Conservation (phyloP, 2,329 filamentous ascomycete genomes). For the Bipolaris oryzae region DNA sequence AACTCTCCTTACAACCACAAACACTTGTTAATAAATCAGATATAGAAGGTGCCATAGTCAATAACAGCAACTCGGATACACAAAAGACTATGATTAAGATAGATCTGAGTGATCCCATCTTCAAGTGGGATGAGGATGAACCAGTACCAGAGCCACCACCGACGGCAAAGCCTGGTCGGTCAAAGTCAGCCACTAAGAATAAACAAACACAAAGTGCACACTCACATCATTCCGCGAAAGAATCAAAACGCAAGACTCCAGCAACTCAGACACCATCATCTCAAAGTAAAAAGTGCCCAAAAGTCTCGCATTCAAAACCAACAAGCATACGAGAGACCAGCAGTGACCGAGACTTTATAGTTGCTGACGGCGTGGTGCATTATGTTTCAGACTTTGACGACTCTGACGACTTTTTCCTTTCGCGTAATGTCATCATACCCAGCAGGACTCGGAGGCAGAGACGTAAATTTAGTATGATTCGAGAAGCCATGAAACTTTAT, state of each 20-base stretch:
- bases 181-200: background rate
- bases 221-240: background rate
- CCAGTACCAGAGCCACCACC: background rate
- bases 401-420: background rate
- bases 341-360: constrained; percentile 9
- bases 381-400: background rate
- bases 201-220: background rate
- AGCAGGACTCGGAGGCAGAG: background rate
- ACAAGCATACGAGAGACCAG: constrained; percentile 8
- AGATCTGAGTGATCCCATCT: constrained; percentile 18
- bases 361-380: constrained; percentile 2
- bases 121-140: constrained; percentile 22
- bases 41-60: background rate
- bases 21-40: background rate
- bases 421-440: background rate
- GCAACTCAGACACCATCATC: background rate
- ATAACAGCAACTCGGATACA: background rate
- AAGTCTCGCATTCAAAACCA: background rate
- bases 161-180: background rate
- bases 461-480: background rate
- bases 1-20: background rate
- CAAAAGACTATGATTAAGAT: constrained; percentile 25
- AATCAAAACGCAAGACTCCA: background rate
- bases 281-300: background rate
- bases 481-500: background rate